Evolutionary conservation across 208 protist species (phyloP), one percentile per base, ranked within the genome.

Genomic region (Kentomonas sorsogonicus): DNA sequence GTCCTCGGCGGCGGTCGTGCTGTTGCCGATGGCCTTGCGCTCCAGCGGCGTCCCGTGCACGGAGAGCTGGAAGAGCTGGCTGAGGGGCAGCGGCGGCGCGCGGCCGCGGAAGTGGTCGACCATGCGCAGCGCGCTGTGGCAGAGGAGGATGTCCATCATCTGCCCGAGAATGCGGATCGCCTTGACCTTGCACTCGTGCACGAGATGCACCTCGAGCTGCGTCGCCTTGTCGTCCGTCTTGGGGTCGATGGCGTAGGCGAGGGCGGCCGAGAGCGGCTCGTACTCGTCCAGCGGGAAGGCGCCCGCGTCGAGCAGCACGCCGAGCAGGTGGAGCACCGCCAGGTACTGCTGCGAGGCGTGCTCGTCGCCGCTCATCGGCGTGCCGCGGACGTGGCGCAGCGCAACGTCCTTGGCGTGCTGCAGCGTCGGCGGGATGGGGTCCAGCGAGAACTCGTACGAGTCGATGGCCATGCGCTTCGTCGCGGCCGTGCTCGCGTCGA

Each of bases 181-280:
- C 26, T 58, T 51, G n/a, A 56, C 16, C 45, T 75, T 75, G 59
- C 60, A 73, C 40, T 75, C 62, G 48, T 75, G 64, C n/a, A 80
- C 69, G 40, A 39, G 25, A 16, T 64, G 61, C 34, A 63, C 52
- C 41, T 80, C 60, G 7, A 75, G 53, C 53, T 60, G 43, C 43
- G 41, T 61, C 13, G 27, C 29, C 23, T 48, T 20, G 31, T 72
- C 64, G 29, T 67, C 63, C 13, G 63, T 62, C 29, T 36, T 40
- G 0, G 64, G 74, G 43, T 80, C 62, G 6, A 80, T 46, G 22
- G 62, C 63, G 22, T 57, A 36, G 54, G 66, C 56, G 56, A 82
- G 38, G 41, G 56, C 43, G 16, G 36, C 55, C 25, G 66, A 54
- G 5, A 82, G 58, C 9, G 27, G 9, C 33, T 47, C 43, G 62